Evolutionary conservation across 768 basidiomycete species (phyloP).

Genomic region (Boletus eberwhitei): DNA sequence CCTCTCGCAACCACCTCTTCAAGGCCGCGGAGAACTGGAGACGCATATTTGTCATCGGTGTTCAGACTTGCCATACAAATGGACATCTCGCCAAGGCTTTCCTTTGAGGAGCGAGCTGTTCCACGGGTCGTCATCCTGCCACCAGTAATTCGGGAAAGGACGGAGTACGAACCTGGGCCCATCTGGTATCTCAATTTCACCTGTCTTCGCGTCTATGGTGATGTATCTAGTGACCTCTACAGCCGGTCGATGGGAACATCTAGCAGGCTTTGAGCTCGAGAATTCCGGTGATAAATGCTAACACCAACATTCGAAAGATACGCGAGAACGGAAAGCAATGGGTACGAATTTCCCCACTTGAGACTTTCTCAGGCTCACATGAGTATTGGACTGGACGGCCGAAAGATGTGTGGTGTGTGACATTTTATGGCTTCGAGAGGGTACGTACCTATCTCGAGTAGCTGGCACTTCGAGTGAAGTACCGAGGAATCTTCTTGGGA

Average conservation of each 20-base stretch:
- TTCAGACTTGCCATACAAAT: slow-evolving; percentile 18
- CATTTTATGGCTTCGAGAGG: not conserved
- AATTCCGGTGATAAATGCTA: not conserved
- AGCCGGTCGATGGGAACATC: slow-evolving; percentile 63
- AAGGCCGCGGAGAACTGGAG: slow-evolving; percentile 24
- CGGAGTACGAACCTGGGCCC: slow-evolving; percentile 37
- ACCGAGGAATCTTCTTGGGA: not conserved
- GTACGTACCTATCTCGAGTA: slow-evolving; percentile 55
- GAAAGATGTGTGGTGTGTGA: slow-evolving; percentile 4
- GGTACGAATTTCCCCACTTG: slow-evolving; percentile 29
- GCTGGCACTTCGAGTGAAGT: slow-evolving; percentile 42
- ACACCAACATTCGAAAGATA: slow-evolving; percentile 69
- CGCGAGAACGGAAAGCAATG: slow-evolving; percentile 75
- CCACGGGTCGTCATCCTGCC: slow-evolving; percentile 11
- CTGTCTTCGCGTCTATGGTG: slow-evolving; percentile 44
- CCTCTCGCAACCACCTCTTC: slow-evolving; percentile 3
- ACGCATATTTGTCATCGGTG: slow-evolving; percentile 11
- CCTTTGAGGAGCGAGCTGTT: slow-evolving; percentile 31
- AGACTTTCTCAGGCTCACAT: slow-evolving; percentile 44
- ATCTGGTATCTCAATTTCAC: slow-evolving; percentile 49
- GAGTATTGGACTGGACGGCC: slow-evolving; percentile 51
- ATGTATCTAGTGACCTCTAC: slow-evolving; percentile 67
- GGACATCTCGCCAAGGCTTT: slow-evolving; percentile 34
- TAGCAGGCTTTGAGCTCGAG: slow-evolving; percentile 28
- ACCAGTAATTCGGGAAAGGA: slow-evolving; percentile 1